Evolutionary conservation across 768 basidiomycete genomes (phyloP).

Genomic region (Sistotremastrum niveocremeum): DNA sequence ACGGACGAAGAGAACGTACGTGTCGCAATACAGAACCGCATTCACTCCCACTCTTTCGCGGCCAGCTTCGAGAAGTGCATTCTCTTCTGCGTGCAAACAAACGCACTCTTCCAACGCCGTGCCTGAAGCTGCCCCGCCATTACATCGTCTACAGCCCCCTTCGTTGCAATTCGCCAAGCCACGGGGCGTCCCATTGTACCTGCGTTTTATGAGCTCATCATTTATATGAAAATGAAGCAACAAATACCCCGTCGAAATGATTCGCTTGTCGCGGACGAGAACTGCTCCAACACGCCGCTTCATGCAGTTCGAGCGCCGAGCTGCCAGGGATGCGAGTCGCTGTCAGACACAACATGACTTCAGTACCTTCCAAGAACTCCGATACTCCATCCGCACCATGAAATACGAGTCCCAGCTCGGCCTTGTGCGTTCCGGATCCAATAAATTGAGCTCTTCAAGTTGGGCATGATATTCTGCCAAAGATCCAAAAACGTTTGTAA

Average conservation of each 20-base stretch:
- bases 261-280: constrained; percentile 52
- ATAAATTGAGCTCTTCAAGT: constrained; percentile 54
- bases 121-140: constrained; percentile 24
- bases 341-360: constrained; percentile 16
- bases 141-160: constrained; percentile 80
- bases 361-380: background rate
- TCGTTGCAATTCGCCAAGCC: constrained; percentile 81
- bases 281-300: constrained; percentile 93
- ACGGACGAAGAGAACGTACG: constrained; percentile 37
- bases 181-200: constrained; percentile 93
- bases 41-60: constrained; percentile 73
- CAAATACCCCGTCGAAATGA: constrained; percentile 24
- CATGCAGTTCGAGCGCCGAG: constrained; percentile 90
- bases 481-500: constrained; percentile 51
- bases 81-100: constrained; percentile 96
- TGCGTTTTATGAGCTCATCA: constrained; percentile 13
- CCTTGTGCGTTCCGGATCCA: constrained; percentile 61
- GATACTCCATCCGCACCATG: constrained; percentile 46
- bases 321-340: constrained; percentile 84
- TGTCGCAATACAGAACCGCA: constrained; percentile 94
- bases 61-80: constrained; percentile 89
- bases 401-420: constrained; percentile 96
- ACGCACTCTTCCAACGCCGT: constrained; percentile 55
- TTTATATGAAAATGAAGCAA: no score
- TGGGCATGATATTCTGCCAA: constrained; percentile 42